A percentile compares a stretch with the other conserved stretches of the same genome.
These are phyloP conservation scores for Penicillium brasilianum DNA, from an alignment of 2,329 filamentous ascomycete genomes.

Conservation along the genomic window DNA sequence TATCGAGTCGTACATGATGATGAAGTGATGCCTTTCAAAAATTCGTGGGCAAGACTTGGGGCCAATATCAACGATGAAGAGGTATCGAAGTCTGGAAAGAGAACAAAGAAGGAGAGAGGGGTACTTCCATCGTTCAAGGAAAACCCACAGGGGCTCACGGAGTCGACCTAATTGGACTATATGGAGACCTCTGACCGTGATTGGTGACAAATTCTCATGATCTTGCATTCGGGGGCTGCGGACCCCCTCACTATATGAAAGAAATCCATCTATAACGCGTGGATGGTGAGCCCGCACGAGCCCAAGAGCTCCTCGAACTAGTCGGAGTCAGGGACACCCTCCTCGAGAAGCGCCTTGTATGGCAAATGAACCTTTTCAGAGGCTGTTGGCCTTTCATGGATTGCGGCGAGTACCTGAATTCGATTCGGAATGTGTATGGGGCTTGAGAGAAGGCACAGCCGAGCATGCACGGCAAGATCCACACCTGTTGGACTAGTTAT, in stretches of 20 bases:
- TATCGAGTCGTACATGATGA: slow-evolving; percentile 15
- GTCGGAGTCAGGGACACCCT: neutral
- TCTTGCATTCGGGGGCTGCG: neutral
- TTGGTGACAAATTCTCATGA: neutral
- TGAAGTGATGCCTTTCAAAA: neutral
- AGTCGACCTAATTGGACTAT: neutral
- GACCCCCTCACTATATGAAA: slow-evolving; percentile 1
- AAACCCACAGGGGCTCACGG: neutral
- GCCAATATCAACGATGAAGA: neutral
- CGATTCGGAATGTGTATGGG: neutral
- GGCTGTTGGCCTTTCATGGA: neutral
- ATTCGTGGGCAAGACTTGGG: neutral
- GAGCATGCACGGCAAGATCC: neutral
- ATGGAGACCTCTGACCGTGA: neutral
- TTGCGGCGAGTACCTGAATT: neutral
- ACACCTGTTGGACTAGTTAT: neutral
- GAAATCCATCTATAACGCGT: neutral
- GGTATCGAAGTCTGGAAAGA: neutral
- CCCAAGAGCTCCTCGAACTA: neutral
- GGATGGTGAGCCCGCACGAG: neutral
- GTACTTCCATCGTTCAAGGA: neutral
- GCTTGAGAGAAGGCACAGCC: neutral
- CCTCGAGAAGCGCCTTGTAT: neutral
- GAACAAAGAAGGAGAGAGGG: neutral
- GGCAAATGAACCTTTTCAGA: neutral